phyloP scores from a whole-genome alignment of 2,329 filamentous ascomycete species.

The Curvularia hawaiiensis region DNA sequence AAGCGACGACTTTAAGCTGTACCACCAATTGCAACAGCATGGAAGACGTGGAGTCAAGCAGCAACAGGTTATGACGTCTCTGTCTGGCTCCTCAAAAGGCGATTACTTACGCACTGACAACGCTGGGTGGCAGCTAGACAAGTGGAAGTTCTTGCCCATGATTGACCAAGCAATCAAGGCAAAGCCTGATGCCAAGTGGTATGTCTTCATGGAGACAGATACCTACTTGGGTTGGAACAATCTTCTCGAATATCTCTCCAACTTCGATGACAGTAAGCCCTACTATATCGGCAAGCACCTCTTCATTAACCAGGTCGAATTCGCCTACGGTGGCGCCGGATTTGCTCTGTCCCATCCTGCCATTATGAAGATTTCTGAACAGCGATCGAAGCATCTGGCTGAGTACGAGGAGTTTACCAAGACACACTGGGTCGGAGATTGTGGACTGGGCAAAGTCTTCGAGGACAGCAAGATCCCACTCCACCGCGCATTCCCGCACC shows the following conservation, averaged over 20 bases:
- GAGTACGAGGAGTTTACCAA: constrained; percentile 47
- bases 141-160: constrained; percentile 65
- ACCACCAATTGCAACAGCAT: constrained; percentile 54
- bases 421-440: constrained; percentile 48
- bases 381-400: constrained; percentile 34
- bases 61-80: constrained; percentile 36
- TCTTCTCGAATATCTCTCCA: constrained; percentile 48
- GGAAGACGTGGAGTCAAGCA: constrained; percentile 51
- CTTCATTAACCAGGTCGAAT: constrained; percentile 51
- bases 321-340: constrained; percentile 54
- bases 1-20: constrained; percentile 59
- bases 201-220: constrained; percentile 47
- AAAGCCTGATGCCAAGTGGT: constrained; percentile 46
- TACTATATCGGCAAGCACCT: constrained; percentile 53
- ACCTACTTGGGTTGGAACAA: constrained; percentile 47
- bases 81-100: constrained; percentile 42
- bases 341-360: constrained; percentile 52
- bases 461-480: constrained; percentile 44
- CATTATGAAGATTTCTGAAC: constrained; percentile 42
- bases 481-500: constrained; percentile 50
- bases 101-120: constrained; percentile 45
- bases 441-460: constrained; percentile 45
- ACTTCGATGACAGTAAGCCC: constrained; percentile 46
- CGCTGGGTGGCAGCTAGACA: constrained; percentile 60
- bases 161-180: constrained; percentile 54